Evolutionary conservation across 768 basidiomycete genomes (phyloP).

Genomic region (Lactarius tabidus): DNA sequence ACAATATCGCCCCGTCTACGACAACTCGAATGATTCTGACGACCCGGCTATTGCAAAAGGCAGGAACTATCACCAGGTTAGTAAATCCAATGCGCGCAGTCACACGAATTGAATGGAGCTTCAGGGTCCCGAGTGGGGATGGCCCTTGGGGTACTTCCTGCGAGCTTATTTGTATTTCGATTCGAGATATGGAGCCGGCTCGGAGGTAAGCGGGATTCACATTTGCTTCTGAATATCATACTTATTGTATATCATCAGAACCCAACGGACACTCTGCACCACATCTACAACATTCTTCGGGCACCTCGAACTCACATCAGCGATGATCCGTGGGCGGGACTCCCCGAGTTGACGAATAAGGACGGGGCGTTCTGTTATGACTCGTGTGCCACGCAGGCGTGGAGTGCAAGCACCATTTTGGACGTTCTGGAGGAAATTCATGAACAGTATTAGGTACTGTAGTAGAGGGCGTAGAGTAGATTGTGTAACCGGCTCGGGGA

Average conservation of each 20-base stretch:
- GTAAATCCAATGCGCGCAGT: constrained; percentile 25
- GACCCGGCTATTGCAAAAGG: constrained; percentile 88
- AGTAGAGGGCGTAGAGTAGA: background rate
- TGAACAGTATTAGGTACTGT: constrained; percentile 25
- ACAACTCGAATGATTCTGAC: constrained; percentile 89
- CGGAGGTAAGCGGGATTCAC: constrained; percentile 42
- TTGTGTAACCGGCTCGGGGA: too few species aligned
- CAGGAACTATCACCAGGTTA: constrained; percentile 87
- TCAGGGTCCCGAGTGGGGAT: constrained; percentile 91
- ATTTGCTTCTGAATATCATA: constrained; percentile 17
- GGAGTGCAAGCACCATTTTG: constrained; percentile 90
- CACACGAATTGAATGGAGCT: constrained; percentile 26
- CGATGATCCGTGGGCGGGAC: constrained; percentile 84
- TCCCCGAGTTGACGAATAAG: constrained; percentile 90
- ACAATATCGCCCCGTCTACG: constrained; percentile 88
- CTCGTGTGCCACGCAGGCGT: constrained; percentile 92
- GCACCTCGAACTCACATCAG: constrained; percentile 68
- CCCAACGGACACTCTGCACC: constrained; percentile 65
- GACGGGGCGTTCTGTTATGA: constrained; percentile 80
- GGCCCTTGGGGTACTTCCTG: constrained; percentile 94
- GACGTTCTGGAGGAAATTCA: constrained; percentile 83
- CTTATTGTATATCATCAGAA: constrained; percentile 44
- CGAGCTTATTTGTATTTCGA: constrained; percentile 92
- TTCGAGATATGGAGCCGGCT: constrained; percentile 57
- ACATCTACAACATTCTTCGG: constrained; percentile 71